phyloP scores from a whole-genome alignment of 306 rosid species.

The Cyclanthera cordifolia region DNA sequence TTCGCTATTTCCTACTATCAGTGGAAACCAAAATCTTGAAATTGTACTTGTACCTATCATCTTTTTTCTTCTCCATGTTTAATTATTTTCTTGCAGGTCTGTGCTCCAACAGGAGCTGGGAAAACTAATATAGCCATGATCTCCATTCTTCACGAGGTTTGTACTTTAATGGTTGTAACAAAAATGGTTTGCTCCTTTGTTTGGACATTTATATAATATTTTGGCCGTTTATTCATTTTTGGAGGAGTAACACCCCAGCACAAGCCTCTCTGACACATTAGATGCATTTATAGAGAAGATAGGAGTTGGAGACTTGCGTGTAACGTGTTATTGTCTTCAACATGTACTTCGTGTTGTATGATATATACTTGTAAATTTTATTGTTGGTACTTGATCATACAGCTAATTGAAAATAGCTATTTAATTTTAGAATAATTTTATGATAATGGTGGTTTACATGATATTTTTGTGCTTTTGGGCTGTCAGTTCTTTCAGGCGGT shows the following conservation, averaged over 20 bases:
- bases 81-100: conserved; percentile 51
- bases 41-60: conserved; percentile 5
- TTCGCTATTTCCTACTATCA: neutral
- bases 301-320: conserved; percentile 1
- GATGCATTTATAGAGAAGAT: neutral
- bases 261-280: neutral
- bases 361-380: neutral
- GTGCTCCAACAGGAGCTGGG: conserved; percentile 99
- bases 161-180: conserved; percentile 14
- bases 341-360: neutral
- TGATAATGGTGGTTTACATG: too few relatives aligned
- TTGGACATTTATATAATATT: neutral
- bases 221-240: neutral
- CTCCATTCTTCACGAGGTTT: conserved; percentile 88
- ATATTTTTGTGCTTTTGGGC: too few relatives aligned
- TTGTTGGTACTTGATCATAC: neutral
- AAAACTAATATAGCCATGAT: conserved; percentile 97
- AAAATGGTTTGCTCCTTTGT: neutral
- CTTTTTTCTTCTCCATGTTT: conserved; percentile 14
- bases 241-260: neutral
- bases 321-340: neutral
- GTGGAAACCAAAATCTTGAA: neutral
- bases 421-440: too few relatives aligned
- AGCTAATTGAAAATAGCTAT: too few relatives aligned
- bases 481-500: too few relatives aligned